Evolutionary conservation across 768 basidiomycete species (phyloP).

Genomic region (Dioszegia crocea): DNA sequence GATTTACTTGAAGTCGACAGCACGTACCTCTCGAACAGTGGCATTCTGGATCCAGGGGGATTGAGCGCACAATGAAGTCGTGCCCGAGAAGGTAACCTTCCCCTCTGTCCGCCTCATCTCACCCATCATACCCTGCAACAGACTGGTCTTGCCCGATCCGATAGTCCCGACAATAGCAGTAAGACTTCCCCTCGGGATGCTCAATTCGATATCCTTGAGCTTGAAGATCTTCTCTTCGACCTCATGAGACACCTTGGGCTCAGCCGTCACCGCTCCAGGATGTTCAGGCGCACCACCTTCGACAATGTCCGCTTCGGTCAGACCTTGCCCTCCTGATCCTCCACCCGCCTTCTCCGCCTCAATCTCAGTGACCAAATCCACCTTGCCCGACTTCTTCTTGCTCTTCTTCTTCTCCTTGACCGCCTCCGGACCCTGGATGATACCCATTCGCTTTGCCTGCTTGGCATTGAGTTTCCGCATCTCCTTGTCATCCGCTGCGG

Average conservation of each 20-base stretch:
- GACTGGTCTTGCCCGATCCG: conserved; percentile 53
- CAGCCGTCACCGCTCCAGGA: conserved; percentile 13
- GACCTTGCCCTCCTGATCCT: conserved; percentile 18
- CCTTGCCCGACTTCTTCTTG: background rate
- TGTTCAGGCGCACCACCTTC: background rate
- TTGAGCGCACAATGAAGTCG: conserved; percentile 76
- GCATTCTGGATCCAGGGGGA: conserved; percentile 81
- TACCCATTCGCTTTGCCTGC: conserved; percentile 10
- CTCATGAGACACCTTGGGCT: conserved; percentile 9
- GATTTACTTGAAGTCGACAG: background rate
- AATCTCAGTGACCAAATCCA: background rate
- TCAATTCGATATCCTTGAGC: conserved; percentile 62
- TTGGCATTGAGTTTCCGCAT: conserved; percentile 31
- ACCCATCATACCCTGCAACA: conserved; percentile 49
- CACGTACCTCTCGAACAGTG: conserved; percentile 64
- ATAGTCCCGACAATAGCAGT: conserved; percentile 82
- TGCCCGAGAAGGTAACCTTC: conserved; percentile 66
- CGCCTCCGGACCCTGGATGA: background rate
- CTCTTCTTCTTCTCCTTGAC: conserved; percentile 7
- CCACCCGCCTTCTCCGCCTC: conserved; percentile 31
- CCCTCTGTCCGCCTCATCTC: conserved; percentile 76
- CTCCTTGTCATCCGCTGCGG: conserved; percentile 42
- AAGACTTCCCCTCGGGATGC: conserved; percentile 69
- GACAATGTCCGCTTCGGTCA: background rate
- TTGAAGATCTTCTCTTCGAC: conserved; percentile 56